Evolutionary conservation across 495 filamentous ascomycete genomes (phyloP), one percentile per base, ranked within the genome.

Genomic region (Podospora australis): DNA sequence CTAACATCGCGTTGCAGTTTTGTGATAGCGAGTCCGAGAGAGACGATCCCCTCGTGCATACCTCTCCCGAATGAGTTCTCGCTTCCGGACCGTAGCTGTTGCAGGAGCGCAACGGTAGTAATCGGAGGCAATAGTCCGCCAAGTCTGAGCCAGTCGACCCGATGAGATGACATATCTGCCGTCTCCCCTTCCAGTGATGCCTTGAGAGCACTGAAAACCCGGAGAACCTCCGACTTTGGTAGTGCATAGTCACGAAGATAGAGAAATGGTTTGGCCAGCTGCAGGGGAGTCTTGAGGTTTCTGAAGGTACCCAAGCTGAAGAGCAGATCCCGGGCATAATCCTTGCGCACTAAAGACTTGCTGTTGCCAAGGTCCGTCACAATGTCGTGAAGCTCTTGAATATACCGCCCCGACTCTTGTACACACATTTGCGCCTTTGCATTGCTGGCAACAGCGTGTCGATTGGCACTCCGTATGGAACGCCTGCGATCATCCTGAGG

Each of bases 91-190:
- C 76, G 67, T 1, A 86, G 56, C 11, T 72, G 68, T 40, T 75
- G 67, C 23, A 87, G 67, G 3, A 85, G 30, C 0, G 70, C 65
- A 0, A 73, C 46, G 0, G 73, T 65, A 0, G 75, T 79, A 3
- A 72, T 57, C 16, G 60, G 62, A 13, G 82, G 81, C 73, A 78
- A 80, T 1, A 85, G 52, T 5, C 57, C 58, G 13, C 71, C 75
- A 11, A 55, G 30, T 20, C 63, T 30, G 7, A 83, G 63, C 80
- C 80, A 84, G 19, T 19, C 5, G 19, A 50, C 55, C 10, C 68
- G 64, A 23, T 28, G 4, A 39, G 76, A 65, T 4, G 59, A 52
- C 3, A 68, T 39, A 3, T 44, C 45, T 0, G 28, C 8, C 1
- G 48, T 39, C n/a, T 60, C 55, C 3, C 46, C 25, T 10, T 54